These are phyloP conservation scores for Candida nemodendra DNA, from an alignment of 805 yeast species.

Conservation along the genomic window DNA sequence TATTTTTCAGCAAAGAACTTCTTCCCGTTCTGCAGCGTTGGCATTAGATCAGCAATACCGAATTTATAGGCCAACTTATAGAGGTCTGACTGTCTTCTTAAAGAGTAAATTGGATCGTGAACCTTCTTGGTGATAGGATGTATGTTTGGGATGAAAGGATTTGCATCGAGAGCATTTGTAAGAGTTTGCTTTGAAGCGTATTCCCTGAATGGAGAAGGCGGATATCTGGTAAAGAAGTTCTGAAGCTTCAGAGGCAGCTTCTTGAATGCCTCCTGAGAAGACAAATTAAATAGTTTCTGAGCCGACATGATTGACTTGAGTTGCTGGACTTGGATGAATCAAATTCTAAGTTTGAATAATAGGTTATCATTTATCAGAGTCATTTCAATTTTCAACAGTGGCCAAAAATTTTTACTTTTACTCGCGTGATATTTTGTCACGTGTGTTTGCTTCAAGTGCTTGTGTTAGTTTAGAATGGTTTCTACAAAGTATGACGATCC, in stretches of 20 bases:
- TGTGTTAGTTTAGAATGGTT: no score
- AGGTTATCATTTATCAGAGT: no score
- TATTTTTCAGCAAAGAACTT: conserved; percentile 79
- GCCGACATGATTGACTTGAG: conserved; percentile 15
- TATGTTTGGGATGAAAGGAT: conserved; percentile 84
- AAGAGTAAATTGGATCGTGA: conserved; percentile 76
- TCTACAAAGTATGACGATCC: no score
- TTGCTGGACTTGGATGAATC: no score
- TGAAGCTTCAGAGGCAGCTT: conserved; percentile 69
- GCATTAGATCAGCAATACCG: conserved; percentile 79
- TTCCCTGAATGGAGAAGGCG: conserved; percentile 74
- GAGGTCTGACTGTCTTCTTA: conserved; percentile 78
- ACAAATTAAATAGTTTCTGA: conserved; percentile 25
- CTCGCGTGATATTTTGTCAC: no score
- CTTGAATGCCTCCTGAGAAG: conserved; percentile 34
- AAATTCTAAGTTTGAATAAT: no score
- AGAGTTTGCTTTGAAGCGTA: conserved; percentile 66
- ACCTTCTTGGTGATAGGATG: conserved; percentile 78
- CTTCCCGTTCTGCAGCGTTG: conserved; percentile 58
- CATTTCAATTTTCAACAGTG: no score
- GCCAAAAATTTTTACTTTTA: no score
- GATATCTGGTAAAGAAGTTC: conserved; percentile 75
- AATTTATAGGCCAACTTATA: conserved; percentile 78
- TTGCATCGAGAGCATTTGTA: conserved; percentile 66
- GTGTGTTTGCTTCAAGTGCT: no score